Base-by-base conservation (phyloP, 768 basidiomycete species). In the Terana coerulea region DNA sequence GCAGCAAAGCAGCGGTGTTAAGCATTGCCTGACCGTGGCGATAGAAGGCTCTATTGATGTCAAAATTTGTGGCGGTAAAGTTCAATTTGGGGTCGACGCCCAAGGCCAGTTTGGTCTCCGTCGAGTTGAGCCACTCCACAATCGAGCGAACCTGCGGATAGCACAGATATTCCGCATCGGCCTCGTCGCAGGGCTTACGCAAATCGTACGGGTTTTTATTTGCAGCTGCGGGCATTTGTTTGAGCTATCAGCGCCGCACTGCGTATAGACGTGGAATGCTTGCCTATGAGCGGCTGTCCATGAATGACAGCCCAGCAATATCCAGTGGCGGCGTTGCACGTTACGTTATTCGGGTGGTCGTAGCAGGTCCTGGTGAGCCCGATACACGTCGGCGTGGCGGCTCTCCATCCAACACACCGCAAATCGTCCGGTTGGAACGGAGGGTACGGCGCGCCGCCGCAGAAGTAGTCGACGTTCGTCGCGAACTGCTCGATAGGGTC, bases 361-460 rank as follows among this genome's bases (percentile, higher is more conserved):
- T 90, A 87, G 71, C 93, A 95, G 22, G 75, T 71, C 48, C 86
- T 75, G 58, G 86, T 76, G 25, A 95, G 70, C 28, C 78, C 71
- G 63, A 91, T 80, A 70, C 94, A 95, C 2, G 79, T 80, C 0
- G 86, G 81, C 10, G 81, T 76, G 66, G 89, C 91, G 44, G 72
- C 59, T 48, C 80, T 72, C 56, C 94, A 68, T 1, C 82, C 69
- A 36, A 71, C 61, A 63, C 91, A 93, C 60, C 86, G 75, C 6
- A 84, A 77, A 14, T 84, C 83, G 9, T 83, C 61, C 5, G 83
- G 79, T 12, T 50, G 45, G 28, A 49, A 55, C 12, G 51, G 50
- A 12, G 60, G 50, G 28, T 59, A 61, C 36, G 56, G 62, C 3
- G 55, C 55, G 14, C 34, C 56, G 21, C 41, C 56, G 35, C 61